phyloP scores from a whole-genome alignment of 306 rosid species.

The Cucumis melo region DNA sequence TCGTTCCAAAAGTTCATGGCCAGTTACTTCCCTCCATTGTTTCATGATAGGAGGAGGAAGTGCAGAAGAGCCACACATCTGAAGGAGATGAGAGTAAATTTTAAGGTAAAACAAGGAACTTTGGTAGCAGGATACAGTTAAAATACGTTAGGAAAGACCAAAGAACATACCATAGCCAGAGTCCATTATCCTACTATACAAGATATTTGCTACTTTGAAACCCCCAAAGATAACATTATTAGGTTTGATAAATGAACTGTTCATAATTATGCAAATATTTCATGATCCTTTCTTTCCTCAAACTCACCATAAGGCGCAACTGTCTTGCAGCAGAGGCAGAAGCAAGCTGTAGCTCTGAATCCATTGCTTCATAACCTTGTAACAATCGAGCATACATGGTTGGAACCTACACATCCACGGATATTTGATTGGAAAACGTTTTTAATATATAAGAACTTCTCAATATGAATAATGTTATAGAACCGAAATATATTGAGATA shows the following conservation, averaged over 20 bases:
- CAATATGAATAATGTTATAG: background rate
- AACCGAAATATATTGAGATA: no score
- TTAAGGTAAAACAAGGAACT: background rate
- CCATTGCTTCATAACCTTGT: constrained; percentile 85
- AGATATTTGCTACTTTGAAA: background rate
- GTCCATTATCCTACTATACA: background rate
- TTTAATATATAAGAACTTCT: background rate
- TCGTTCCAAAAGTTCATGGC: constrained; percentile 85
- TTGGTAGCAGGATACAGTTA: background rate
- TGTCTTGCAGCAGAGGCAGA: constrained; percentile 77
- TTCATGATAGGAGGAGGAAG: constrained; percentile 87
- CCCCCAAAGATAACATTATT: background rate
- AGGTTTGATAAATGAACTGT: background rate
- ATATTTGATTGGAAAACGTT: background rate
- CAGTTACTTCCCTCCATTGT: constrained; percentile 77
- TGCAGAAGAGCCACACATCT: constrained; percentile 99
- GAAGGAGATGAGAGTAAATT: background rate
- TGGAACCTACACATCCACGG: constrained; percentile 53
- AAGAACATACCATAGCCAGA: background rate
- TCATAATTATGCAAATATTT: background rate
- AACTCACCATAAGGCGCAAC: constrained; percentile 86
- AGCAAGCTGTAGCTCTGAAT: constrained; percentile 46
- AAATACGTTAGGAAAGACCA: background rate
- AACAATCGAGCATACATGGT: constrained; percentile 73
- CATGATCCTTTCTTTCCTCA: background rate